These are phyloP conservation scores for Geosmithia flava DNA, from an alignment of 2,329 filamentous ascomycete species.

Conservation along the genomic window DNA sequence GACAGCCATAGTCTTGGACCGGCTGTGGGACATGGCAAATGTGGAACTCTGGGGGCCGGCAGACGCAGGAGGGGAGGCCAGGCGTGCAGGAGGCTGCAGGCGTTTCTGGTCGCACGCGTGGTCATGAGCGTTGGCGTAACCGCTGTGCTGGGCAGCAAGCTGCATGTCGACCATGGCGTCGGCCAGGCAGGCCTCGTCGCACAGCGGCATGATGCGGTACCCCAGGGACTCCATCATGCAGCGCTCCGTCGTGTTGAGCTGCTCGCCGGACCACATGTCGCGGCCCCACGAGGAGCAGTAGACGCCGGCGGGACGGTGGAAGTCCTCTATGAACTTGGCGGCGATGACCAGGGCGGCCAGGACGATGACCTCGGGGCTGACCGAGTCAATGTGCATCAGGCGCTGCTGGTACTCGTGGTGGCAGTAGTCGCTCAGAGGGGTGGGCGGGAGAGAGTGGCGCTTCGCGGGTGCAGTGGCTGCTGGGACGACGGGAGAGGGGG, in stretches of 20 bases:
- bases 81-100: background rate
- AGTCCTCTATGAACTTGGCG: slow-evolving; percentile 53
- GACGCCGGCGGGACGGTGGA: slow-evolving; percentile 36
- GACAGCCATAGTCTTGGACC: slow-evolving; percentile 19
- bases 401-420: slow-evolving; percentile 15
- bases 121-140: slow-evolving; percentile 14
- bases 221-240: slow-evolving; percentile 52
- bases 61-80: no score
- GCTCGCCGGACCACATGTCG: slow-evolving; percentile 43
- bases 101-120: background rate
- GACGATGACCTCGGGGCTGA: slow-evolving; percentile 50
- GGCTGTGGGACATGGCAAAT: slow-evolving; percentile 10
- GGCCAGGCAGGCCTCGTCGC: slow-evolving; percentile 40
- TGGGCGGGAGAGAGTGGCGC: slow-evolving; percentile 35
- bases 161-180: slow-evolving; percentile 53
- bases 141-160: slow-evolving; percentile 30
- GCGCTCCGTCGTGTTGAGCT: slow-evolving; percentile 52
- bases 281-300: slow-evolving; percentile 42
- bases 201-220: slow-evolving; percentile 51
- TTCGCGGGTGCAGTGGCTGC: slow-evolving; percentile 15
- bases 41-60: no score
- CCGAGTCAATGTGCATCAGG: slow-evolving; percentile 43
- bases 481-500: slow-evolving; percentile 26
- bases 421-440: slow-evolving; percentile 12
- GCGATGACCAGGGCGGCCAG: slow-evolving; percentile 51